Evolutionary conservation across 805 yeast genomes (phyloP).

Genomic region (Kodamaea hsintzibuensis): DNA sequence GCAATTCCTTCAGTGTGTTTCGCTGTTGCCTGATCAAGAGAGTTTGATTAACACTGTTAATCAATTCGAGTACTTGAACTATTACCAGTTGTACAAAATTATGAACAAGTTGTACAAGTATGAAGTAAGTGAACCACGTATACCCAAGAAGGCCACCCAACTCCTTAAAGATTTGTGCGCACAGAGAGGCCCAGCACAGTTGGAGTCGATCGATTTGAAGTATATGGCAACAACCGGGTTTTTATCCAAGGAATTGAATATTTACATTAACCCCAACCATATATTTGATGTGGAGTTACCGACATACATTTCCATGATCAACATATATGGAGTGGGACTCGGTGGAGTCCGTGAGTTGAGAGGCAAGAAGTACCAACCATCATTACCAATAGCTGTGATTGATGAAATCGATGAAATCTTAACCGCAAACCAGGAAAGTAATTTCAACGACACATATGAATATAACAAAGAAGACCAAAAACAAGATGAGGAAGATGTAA

Average conservation of each 20-base stretch:
- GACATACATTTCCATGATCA: conserved; percentile 67
- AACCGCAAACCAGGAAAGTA: conserved; percentile 27
- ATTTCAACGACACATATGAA: conserved; percentile 34
- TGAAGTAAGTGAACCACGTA: conserved; percentile 75
- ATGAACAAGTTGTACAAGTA: conserved; percentile 72
- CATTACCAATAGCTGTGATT: conserved; percentile 64
- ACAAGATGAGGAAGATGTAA: conserved; percentile 23
- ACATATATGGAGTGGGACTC: conserved; percentile 73
- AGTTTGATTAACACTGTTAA: conserved; percentile 54
- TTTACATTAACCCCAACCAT: conserved; percentile 53
- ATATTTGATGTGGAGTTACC: conserved; percentile 68
- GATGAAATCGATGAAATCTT: conserved; percentile 70
- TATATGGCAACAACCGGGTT: conserved; percentile 44
- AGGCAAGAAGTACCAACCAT: conserved; percentile 65
- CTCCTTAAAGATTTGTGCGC: conserved; percentile 30
- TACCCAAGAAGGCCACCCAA: conserved; percentile 43
- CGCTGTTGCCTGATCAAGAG: conserved; percentile 67
- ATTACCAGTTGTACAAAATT: conserved; percentile 67
- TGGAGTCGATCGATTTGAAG: conserved; percentile 26
- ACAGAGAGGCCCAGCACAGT: conserved; percentile 42
- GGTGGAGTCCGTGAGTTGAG: conserved; percentile 59
- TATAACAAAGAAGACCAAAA: conserved; percentile 24
- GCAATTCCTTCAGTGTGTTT: conserved; percentile 89
- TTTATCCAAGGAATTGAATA: conserved; percentile 40
- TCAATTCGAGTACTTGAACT: conserved; percentile 59